Percentiles rank a stretch among this genome's conserved stretches.
phyloP scores from a whole-genome alignment of 257 asterid genomes.

The Plantago major region DNA sequence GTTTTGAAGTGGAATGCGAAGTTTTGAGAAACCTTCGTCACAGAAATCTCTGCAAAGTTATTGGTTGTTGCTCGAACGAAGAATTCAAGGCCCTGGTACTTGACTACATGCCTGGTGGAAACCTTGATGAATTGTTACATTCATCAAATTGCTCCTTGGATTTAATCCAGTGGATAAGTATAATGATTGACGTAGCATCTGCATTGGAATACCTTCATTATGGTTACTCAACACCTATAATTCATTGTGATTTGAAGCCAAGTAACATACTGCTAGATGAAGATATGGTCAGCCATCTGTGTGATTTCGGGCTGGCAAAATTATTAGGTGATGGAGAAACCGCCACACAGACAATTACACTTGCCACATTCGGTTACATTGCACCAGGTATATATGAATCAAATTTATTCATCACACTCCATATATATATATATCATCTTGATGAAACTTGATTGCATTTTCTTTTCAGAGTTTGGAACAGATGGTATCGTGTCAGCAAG shows the following conservation, averaged over 20 bases:
- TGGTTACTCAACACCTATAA: not conserved
- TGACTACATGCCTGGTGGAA: constrained; percentile 13
- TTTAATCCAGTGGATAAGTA: not conserved
- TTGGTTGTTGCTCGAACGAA: constrained; percentile 7
- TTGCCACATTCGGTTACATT: constrained; percentile 10
- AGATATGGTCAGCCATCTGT: not conserved
- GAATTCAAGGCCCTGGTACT: constrained; percentile 13
- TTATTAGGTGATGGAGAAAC: constrained; percentile 6
- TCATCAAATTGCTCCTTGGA: no score
- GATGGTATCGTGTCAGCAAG: constrained; percentile 18
- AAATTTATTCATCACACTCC: no score
- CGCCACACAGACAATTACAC: not conserved
- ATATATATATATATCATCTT: no score
- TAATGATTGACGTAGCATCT: constrained; percentile 11
- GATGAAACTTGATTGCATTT: not conserved
- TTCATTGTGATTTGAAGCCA: constrained; percentile 13
- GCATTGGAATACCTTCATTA: constrained; percentile 12
- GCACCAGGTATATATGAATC: constrained; percentile 10
- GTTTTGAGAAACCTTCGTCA: constrained; percentile 4
- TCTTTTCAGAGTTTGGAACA: constrained; percentile 6
- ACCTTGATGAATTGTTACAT: constrained; percentile 1
- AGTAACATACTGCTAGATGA: constrained; percentile 13
- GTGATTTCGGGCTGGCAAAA: constrained; percentile 12
- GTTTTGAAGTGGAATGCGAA: constrained; percentile 25
- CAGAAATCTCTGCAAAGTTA: constrained; percentile 1